Base-by-base conservation (phyloP, 140 eudicot species). In the Bidens hawaiensis region DNA sequence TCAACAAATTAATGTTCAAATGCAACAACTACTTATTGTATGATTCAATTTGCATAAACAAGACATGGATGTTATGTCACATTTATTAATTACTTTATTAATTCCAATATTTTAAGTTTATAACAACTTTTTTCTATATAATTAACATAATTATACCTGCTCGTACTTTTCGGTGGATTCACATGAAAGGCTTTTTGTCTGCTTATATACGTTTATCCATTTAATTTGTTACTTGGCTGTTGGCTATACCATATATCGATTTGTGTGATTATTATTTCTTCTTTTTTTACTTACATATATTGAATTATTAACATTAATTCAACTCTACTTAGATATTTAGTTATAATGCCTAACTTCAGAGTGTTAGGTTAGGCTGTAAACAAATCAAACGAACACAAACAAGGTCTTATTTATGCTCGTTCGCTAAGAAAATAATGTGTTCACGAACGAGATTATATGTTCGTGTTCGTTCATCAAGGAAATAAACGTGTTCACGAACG, bases 1-100 rank as follows among this genome's bases (percentile, higher is more conserved):
- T 28, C 30, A 65, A 57, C 34, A 55, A n/a, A 57, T 57, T 25
- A 28, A 17, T 48, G 53, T 69, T 26, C 19, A 45, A 22, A 58
- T 11, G 12, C 10, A 52, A 41, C 65, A 21, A 52, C 76, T 62
- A 62, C 69, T 60, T 70, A 70, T 34, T 26, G 34, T 34, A 60
- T 49, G 62, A 61, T 48, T 61, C 28, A 60, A 23, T 53, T 62
- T 52, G 25, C 38, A 27, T 53, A n/a, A 71, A 51, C 41, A 63
- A 36, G 58, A 62, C 65, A 62, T 52, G 41, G 4, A 40, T 25
- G 55, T 53, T 52, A 62, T 62, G 65, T 63, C 71, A 62, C 56
- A 5, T 22, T 50, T 50, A 47, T 47, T 47, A n/a, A 6, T 47
- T 47, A 47, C 53, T 18, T 2, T 17, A 7, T 18, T 47, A 18